phyloP scores from a whole-genome alignment of 2,329 filamentous ascomycete genomes.

The Aspergillus quadrilineatus region DNA sequence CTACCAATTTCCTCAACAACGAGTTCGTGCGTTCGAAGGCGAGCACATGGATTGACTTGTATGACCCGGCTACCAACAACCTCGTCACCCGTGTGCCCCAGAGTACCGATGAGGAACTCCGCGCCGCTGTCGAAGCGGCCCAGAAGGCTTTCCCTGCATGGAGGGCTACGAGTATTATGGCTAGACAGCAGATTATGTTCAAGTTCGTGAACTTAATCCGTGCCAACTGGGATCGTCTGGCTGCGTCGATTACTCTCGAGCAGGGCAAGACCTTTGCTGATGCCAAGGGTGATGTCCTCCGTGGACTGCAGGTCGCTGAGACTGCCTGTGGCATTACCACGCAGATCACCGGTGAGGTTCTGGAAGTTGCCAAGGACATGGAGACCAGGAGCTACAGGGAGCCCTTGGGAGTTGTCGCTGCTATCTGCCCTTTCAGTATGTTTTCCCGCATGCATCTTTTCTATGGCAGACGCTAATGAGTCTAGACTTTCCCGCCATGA shows the following conservation, averaged over 20 bases:
- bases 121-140: constrained; percentile 61
- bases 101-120: constrained; percentile 63
- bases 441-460: constrained; percentile 13
- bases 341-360: constrained; percentile 64
- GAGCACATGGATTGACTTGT: constrained; percentile 62
- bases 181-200: constrained; percentile 65
- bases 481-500: constrained; percentile 68
- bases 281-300: constrained; percentile 65
- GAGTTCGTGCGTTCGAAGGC: constrained; percentile 59
- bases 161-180: constrained; percentile 60
- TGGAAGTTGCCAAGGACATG: constrained; percentile 70
- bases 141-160: constrained; percentile 63
- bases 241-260: constrained; percentile 65
- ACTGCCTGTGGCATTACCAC: constrained; percentile 67
- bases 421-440: constrained; percentile 66
- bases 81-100: constrained; percentile 65
- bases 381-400: constrained; percentile 66
- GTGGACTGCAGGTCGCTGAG: constrained; percentile 66
- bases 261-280: constrained; percentile 69
- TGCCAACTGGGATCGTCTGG: constrained; percentile 64
- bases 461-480: constrained; percentile 21
- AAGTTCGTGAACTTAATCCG: constrained; percentile 64
- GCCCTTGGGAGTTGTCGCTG: constrained; percentile 63
- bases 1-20: constrained; percentile 65
- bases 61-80: constrained; percentile 67